phyloP scores from a whole-genome alignment of 192 early-diverging fungal species.

The Pilobolus umbonatus region DNA sequence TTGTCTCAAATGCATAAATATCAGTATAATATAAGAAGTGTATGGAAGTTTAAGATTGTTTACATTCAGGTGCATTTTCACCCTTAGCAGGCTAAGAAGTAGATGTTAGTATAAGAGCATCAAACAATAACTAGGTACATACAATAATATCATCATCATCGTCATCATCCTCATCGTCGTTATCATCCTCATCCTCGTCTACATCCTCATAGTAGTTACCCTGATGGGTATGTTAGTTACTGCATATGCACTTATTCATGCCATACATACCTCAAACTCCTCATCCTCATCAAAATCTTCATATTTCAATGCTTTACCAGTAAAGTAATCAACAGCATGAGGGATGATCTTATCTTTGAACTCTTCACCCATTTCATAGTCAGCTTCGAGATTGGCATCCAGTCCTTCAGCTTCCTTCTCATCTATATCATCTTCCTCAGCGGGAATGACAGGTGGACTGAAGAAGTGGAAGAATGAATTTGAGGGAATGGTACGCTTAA shows the following conservation, averaged over 20 bases:
- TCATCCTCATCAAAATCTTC: constrained; percentile 62
- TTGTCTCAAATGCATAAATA: too few relatives aligned
- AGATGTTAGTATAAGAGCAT: neutral
- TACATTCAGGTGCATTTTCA: constrained; percentile 57
- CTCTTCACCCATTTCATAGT: constrained; percentile 92
- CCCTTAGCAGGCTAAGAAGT: constrained; percentile 39
- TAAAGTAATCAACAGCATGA: constrained; percentile 97
- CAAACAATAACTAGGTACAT: constrained; percentile 13
- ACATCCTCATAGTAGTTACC: constrained; percentile 37
- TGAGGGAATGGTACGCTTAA: constrained; percentile 93
- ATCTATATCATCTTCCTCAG: constrained; percentile 65
- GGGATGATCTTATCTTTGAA: constrained; percentile 98
- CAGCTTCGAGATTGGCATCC: constrained; percentile 82
- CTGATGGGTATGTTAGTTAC: constrained; percentile 52
- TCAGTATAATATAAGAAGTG: neutral
- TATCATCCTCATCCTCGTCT: constrained; percentile 9
- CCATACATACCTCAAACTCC: constrained; percentile 37
- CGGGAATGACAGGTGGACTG: constrained; percentile 75
- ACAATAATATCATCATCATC: constrained; percentile 60
- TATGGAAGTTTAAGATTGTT: constrained; percentile 33
- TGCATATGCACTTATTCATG: constrained; percentile 10
- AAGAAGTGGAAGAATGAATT: constrained; percentile 99
- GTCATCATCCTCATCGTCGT: constrained; percentile 40
- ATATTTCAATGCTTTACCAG: constrained; percentile 91
- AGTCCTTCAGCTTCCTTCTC: constrained; percentile 73